Percentiles rank a stretch among this genome's conserved stretches.
These are phyloP conservation scores for Diplodia corticola DNA, from an alignment of 2,329 filamentous ascomycete genomes.

Conservation along the genomic window DNA sequence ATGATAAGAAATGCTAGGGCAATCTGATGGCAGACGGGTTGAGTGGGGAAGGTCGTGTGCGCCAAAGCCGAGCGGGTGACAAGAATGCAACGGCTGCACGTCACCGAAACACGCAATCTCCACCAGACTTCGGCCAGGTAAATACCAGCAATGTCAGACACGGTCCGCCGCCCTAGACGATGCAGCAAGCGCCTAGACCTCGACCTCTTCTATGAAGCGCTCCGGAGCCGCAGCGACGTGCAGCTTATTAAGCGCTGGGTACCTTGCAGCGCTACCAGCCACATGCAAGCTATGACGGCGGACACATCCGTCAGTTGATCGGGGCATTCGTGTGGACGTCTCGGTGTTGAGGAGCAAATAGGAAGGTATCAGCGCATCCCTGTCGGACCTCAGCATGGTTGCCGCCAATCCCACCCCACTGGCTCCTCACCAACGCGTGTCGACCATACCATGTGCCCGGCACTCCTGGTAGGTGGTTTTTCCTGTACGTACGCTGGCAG, in stretches of 20 bases:
- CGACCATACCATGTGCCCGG: neutral
- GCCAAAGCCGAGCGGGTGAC: slow-evolving; percentile 1
- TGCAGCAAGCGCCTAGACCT: neutral
- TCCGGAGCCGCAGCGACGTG: neutral
- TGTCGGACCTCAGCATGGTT: neutral
- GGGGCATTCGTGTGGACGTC: neutral
- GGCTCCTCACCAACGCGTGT: neutral
- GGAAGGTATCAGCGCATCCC: slow-evolving; percentile 19
- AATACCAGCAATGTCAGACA: neutral
- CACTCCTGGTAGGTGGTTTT: neutral
- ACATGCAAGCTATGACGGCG: neutral
- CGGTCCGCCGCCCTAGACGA: neutral
- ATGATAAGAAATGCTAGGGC: neutral
- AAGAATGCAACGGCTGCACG: slow-evolving; percentile 8
- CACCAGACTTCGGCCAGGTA: neutral
- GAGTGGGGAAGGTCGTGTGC: slow-evolving; percentile 3
- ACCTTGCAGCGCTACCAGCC: neutral
- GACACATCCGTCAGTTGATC: neutral
- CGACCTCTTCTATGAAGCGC: neutral
- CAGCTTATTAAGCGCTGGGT: neutral
- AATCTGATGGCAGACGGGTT: too few relatives aligned
- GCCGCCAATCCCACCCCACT: neutral
- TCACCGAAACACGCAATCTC: neutral
- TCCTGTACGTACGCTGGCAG: neutral
- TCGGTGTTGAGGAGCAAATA: neutral